Conservation (phyloP, 148 eudicot genomes). For the Tetragonia tetragonoides region DNA sequence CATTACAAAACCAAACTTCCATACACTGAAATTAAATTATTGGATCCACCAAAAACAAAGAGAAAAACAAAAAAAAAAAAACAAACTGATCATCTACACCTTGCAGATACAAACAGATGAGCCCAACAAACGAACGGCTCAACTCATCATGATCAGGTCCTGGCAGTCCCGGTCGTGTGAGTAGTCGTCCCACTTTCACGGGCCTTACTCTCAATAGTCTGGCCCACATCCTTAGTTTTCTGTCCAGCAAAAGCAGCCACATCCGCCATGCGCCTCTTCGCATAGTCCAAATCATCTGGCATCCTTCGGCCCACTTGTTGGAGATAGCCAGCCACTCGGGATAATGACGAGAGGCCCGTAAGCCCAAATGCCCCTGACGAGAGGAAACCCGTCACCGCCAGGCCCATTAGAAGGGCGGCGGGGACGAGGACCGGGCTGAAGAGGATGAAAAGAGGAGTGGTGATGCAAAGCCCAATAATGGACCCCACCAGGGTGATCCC, state of each 20-base stretch:
- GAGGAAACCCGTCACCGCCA: slow-evolving; percentile 49
- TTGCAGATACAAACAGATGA: not conserved
- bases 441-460: slow-evolving; percentile 61
- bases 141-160: slow-evolving; percentile 8
- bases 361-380: slow-evolving; percentile 70
- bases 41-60: not conserved
- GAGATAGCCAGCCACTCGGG: slow-evolving; percentile 45
- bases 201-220: slow-evolving; percentile 62
- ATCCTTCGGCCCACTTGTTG: slow-evolving; percentile 33
- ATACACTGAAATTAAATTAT: slow-evolving; percentile 14
- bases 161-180: slow-evolving; percentile 1
- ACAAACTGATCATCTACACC: not conserved
- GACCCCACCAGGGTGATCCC: slow-evolving; percentile 49
- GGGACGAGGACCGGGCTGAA: slow-evolving; percentile 84
- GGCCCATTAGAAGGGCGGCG: slow-evolving; percentile 35
- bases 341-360: slow-evolving; percentile 59
- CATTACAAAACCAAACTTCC: not conserved
- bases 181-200: slow-evolving; percentile 45
- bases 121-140: slow-evolving; percentile 13
- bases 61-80: slow-evolving; percentile 1
- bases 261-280: slow-evolving; percentile 59
- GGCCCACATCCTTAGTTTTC: slow-evolving; percentile 82
- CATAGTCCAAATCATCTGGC: slow-evolving; percentile 67
- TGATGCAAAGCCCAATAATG: slow-evolving; percentile 40
- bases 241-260: slow-evolving; percentile 53